phyloP scores from a whole-genome alignment of 805 yeast species.

The Vanderwaltozyma tropicalis region DNA sequence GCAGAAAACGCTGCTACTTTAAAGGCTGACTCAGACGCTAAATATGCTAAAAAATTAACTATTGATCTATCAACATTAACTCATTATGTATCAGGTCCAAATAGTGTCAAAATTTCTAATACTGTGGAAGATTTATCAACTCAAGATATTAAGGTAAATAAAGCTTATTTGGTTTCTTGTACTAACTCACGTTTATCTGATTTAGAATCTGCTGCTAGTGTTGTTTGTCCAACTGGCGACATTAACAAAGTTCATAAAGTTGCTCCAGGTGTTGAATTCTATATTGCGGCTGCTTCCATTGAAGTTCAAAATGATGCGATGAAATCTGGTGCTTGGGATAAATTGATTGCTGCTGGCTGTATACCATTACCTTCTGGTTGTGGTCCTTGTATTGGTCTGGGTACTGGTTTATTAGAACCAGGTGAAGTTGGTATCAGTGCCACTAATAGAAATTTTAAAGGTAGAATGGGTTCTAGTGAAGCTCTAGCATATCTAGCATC shows the following conservation, averaged over 20 bases:
- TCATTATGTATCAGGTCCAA: slow-evolving; percentile 92
- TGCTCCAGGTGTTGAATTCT: slow-evolving; percentile 85
- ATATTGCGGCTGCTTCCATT: slow-evolving; percentile 95
- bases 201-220: slow-evolving; percentile 87
- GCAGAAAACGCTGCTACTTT: slow-evolving; percentile 8
- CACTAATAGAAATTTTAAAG: slow-evolving; percentile 96
- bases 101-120: slow-evolving; percentile 85
- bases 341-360: slow-evolving; percentile 84
- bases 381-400: slow-evolving; percentile 98
- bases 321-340: slow-evolving; percentile 84
- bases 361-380: slow-evolving; percentile 95
- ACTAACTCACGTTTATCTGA: slow-evolving; percentile 92
- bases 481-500: slow-evolving; percentile 94
- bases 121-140: slow-evolving; percentile 65
- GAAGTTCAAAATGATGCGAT: slow-evolving; percentile 91
- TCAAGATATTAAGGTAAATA: slow-evolving; percentile 69
- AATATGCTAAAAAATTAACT: slow-evolving; percentile 77
- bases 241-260: slow-evolving; percentile 43
- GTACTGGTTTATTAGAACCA: slow-evolving; percentile 83
- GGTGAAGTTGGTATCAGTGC: slow-evolving; percentile 99
- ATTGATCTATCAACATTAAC: slow-evolving; percentile 73
- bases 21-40: slow-evolving; percentile 64
- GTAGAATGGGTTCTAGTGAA: slow-evolving; percentile 97
- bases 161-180: slow-evolving; percentile 96
- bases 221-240: slow-evolving; percentile 40